A percentile compares a stretch with the other conserved stretches of the same genome.
These are phyloP conservation scores for Apostasia ramifera DNA, from an alignment of 106 monocot species.

Conservation along the genomic window DNA sequence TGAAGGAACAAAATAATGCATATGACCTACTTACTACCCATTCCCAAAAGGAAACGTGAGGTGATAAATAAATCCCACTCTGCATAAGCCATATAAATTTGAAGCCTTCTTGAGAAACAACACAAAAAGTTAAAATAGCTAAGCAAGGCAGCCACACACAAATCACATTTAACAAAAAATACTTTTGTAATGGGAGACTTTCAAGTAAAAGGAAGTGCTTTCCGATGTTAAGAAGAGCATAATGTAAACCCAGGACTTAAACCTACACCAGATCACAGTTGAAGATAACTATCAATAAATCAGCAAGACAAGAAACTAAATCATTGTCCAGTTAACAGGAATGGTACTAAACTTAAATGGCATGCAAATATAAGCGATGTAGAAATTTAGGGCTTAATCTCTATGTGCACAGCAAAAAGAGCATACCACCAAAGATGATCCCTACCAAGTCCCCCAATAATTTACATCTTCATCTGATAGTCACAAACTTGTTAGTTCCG, in stretches of 20 bases:
- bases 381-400: slow-evolving; percentile 12
- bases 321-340: neutral
- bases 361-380: slow-evolving; percentile 15
- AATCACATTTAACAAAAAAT: too few species aligned
- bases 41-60: too few species aligned
- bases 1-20: too few species aligned
- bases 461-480: slow-evolving; percentile 41
- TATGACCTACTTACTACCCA: too few species aligned
- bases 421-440: slow-evolving; percentile 5
- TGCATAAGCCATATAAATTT: too few species aligned
- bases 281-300: slow-evolving; percentile 1
- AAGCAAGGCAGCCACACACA: too few species aligned
- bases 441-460: neutral
- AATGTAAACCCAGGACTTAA: neutral
- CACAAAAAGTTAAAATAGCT: too few species aligned
- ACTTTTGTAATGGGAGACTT: too few species aligned
- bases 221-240: too few species aligned
- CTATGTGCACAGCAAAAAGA: slow-evolving; percentile 27
- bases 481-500: slow-evolving; percentile 65
- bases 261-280: neutral
- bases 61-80: too few species aligned
- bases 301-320: slow-evolving; percentile 8
- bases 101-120: too few species aligned
- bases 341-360: slow-evolving; percentile 10
- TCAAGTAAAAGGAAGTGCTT: too few species aligned